A percentile compares a stretch with the other conserved stretches of the same genome.
phyloP scores from a whole-genome alignment of 176 grass and related monocot species.

The Carex myosuroides region DNA sequence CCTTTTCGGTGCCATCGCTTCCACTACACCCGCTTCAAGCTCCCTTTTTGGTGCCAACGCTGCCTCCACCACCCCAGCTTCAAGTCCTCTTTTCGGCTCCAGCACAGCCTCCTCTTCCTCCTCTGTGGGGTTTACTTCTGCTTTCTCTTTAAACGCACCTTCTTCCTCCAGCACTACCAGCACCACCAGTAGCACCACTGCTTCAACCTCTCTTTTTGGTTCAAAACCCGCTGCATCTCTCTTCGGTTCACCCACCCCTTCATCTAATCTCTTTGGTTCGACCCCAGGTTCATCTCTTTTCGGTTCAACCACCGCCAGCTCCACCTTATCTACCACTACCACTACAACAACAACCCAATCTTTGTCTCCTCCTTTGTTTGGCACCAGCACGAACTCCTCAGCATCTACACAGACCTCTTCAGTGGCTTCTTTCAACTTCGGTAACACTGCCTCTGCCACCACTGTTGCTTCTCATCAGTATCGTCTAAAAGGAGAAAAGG shows the following conservation, averaged over 20 bases:
- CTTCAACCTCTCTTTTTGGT: slow-evolving; percentile 10
- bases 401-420: slow-evolving; percentile 9
- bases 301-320: background rate
- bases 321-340: background rate
- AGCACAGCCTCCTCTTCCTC: slow-evolving; percentile 26
- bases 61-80: slow-evolving; percentile 26
- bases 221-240: slow-evolving; percentile 7
- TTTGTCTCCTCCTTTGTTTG: background rate
- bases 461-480: slow-evolving; percentile 12
- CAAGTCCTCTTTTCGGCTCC: slow-evolving; percentile 28
- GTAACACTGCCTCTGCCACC: slow-evolving; percentile 27
- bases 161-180: slow-evolving; percentile 9
- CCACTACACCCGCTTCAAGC: slow-evolving; percentile 14
- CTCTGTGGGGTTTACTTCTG: slow-evolving; percentile 37
- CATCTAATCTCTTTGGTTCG: too few species aligned
- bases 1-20: slow-evolving; percentile 28
- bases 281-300: too few species aligned
- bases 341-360: slow-evolving; percentile 30
- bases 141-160: slow-evolving; percentile 24
- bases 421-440: slow-evolving; percentile 9
- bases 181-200: slow-evolving; percentile 6
- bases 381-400: background rate
- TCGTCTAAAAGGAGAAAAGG: too few species aligned
- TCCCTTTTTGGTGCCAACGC: slow-evolving; percentile 30
- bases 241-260: background rate